These are phyloP conservation scores for Sclerotinia minor DNA, from an alignment of 2,329 filamentous ascomycete species.

Conservation along the genomic window DNA sequence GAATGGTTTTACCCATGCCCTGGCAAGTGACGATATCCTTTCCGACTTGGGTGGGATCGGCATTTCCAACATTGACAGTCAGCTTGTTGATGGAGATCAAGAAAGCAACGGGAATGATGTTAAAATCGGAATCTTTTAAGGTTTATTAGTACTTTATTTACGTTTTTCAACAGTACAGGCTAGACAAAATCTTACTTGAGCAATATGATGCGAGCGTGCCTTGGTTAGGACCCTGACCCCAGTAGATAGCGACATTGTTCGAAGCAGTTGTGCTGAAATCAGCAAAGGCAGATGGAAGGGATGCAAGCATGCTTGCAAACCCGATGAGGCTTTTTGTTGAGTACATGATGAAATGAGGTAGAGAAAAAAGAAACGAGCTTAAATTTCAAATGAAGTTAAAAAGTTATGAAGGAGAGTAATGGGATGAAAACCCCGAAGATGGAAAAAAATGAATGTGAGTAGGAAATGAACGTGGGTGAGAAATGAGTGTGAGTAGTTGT, in stretches of 20 bases:
- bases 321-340: conserved; percentile 22
- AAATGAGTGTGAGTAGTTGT: conserved; percentile 26
- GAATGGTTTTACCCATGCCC: conserved; percentile 60
- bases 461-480: conserved; percentile 20
- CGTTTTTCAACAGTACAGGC: background rate
- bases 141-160: background rate
- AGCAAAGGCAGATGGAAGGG: conserved; percentile 42
- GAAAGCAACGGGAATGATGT: conserved; percentile 20
- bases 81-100: conserved; percentile 21
- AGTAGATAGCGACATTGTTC: conserved; percentile 63
- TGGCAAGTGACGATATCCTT: conserved; percentile 25
- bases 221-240: conserved; percentile 48
- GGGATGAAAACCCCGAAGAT: conserved; percentile 22
- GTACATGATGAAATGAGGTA: conserved; percentile 24
- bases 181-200: conserved; percentile 13
- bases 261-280: conserved; percentile 46
- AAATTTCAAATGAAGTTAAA: conserved; percentile 16
- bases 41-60: conserved; percentile 15
- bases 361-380: conserved; percentile 9
- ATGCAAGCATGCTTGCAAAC: conserved; percentile 21
- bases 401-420: conserved; percentile 24
- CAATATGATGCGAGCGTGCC: conserved; percentile 24
- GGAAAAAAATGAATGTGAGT: conserved; percentile 23
- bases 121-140: conserved; percentile 5
- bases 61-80: conserved; percentile 23